Percentiles rank a stretch among this genome's conserved stretches.
Conservation (phyloP, 257 asterid genomes). For the Nicotiana noctiflora region DNA sequence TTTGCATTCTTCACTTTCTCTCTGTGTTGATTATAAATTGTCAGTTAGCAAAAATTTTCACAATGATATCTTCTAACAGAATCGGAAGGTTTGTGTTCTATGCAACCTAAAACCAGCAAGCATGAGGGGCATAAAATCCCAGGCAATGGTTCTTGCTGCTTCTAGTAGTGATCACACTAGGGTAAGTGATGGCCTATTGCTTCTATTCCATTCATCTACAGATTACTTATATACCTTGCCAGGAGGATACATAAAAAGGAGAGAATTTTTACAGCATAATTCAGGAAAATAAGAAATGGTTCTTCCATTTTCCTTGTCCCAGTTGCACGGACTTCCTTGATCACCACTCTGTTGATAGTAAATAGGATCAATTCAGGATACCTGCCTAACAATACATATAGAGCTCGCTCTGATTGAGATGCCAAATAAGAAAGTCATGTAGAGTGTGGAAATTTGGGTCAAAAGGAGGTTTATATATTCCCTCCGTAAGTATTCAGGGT, state of each 20-base stretch:
- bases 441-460: neutral
- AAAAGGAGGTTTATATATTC: neutral
- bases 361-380: neutral
- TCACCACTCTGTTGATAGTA: neutral
- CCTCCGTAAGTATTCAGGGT: neutral
- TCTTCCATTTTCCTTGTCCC: neutral
- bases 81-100: conserved; percentile 92
- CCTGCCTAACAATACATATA: neutral
- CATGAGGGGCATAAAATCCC: conserved; percentile 94
- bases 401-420: neutral
- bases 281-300: neutral
- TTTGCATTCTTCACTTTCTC: conserved; percentile 13
- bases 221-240: neutral
- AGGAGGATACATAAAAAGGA: neutral
- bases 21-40: neutral
- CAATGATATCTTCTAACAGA: conserved; percentile 27
- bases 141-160: conserved; percentile 99
- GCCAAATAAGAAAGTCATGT: neutral
- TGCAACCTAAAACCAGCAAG: conserved; percentile 93
- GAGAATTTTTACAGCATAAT: neutral
- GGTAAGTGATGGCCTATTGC: conserved; percentile 28
- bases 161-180: conserved; percentile 61
- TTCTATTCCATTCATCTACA: neutral
- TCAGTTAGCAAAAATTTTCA: neutral
- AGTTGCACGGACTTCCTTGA: neutral